Evolutionary conservation across 768 basidiomycete species (phyloP).

Genomic region (Mrakia frigida): DNA sequence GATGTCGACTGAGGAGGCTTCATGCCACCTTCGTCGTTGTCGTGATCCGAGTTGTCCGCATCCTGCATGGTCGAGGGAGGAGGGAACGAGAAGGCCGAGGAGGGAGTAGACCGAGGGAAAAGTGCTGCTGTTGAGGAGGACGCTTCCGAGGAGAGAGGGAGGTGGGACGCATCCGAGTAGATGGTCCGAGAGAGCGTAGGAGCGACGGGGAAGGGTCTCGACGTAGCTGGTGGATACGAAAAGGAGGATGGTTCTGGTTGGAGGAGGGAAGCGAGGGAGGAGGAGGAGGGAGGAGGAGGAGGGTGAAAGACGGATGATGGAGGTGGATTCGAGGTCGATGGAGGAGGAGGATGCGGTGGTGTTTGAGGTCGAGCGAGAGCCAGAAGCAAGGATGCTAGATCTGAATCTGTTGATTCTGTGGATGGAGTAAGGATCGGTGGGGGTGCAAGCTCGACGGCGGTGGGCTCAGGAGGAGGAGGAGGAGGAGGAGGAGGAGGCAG

Average conservation of each 20-base stretch:
- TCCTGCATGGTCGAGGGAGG: background rate
- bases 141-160: conserved; percentile 10
- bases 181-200: background rate
- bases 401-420: background rate
- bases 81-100: background rate
- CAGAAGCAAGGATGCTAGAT: conserved; percentile 21
- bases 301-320: background rate
- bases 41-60: background rate
- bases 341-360: background rate
- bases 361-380: conserved; percentile 20
- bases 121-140: background rate
- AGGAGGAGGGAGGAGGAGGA: background rate
- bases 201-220: background rate
- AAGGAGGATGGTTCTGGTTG: background rate
- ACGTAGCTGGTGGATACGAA: background rate
- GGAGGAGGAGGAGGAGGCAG: background rate
- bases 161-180: conserved; percentile 16
- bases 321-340: background rate
- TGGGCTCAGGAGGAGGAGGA: background rate
- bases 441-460: background rate
- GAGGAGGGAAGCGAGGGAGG: conserved; percentile 15
- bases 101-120: background rate
- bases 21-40: conserved; percentile 1
- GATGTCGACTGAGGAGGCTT: conserved; percentile 7
- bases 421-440: background rate